Evolutionary conservation across 1,284 basidiomycete genomes (phyloP).

Genomic region (Neotropicomus parvogracilis): DNA sequence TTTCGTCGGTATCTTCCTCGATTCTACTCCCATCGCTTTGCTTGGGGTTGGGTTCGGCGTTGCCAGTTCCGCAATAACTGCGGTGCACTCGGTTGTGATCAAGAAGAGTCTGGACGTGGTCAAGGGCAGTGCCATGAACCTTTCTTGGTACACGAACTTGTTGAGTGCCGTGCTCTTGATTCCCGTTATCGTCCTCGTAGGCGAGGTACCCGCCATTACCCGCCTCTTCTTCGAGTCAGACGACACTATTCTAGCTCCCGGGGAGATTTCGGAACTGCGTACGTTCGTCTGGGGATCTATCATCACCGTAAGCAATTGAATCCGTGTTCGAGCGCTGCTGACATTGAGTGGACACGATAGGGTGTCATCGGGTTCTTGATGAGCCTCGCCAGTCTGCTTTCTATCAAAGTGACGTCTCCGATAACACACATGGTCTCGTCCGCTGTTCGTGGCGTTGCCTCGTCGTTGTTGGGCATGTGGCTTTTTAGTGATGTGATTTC

Average conservation of each 20-base stretch:
- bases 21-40: constrained; percentile 56
- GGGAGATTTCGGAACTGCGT: constrained; percentile 43
- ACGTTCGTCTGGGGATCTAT: constrained; percentile 77
- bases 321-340: not conserved
- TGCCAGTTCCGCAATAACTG: constrained; percentile 72
- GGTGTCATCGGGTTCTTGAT: constrained; percentile 83
- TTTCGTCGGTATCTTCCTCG: constrained; percentile 80
- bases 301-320: constrained; percentile 60
- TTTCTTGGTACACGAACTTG: constrained; percentile 85
- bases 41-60: constrained; percentile 75
- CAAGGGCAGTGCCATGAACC: constrained; percentile 70
- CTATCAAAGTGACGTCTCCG: constrained; percentile 88
- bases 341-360: constrained; percentile 36
- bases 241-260: constrained; percentile 35
- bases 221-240: constrained; percentile 53
- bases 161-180: constrained; percentile 63
- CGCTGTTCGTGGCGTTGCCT: constrained; percentile 79
- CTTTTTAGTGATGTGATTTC: constrained; percentile 75
- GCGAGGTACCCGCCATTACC: constrained; percentile 62
- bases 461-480: constrained; percentile 71
- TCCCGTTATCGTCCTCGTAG: constrained; percentile 65
- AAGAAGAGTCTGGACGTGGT: constrained; percentile 76
- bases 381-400: constrained; percentile 83
- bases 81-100: constrained; percentile 82
- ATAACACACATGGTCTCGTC: constrained; percentile 92